These are phyloP conservation scores for Pelargonium nanum DNA, from an alignment of 345 rosid species.

Conservation along the genomic window DNA sequence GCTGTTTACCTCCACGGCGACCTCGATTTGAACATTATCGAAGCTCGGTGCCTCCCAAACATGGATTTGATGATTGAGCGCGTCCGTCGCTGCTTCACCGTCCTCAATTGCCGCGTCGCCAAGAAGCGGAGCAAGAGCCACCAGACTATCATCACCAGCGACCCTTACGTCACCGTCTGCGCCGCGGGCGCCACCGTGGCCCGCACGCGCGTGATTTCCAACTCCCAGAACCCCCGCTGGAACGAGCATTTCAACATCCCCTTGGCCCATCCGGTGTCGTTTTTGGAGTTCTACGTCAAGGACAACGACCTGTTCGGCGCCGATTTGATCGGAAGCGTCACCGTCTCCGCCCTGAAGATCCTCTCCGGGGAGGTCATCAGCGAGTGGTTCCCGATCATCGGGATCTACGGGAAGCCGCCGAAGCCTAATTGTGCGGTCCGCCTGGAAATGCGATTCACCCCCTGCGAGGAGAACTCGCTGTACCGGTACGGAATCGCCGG, in stretches of 20 bases:
- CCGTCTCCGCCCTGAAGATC: constrained; percentile 26
- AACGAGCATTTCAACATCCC: constrained; percentile 58
- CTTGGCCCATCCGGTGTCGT: constrained; percentile 55
- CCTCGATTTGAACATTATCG: constrained; percentile 54
- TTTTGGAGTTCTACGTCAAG: constrained; percentile 61
- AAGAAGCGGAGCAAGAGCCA: not conserved
- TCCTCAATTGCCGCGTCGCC: constrained; percentile 14
- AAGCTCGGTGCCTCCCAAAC: constrained; percentile 69
- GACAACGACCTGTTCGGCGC: constrained; percentile 81
- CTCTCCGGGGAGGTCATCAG: constrained; percentile 31
- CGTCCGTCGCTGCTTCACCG: constrained; percentile 38
- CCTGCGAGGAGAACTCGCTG: constrained; percentile 32
- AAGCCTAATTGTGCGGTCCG: constrained; percentile 56
- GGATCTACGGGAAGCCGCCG: constrained; percentile 46
- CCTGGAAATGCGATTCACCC: constrained; percentile 43
- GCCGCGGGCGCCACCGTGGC: constrained; percentile 68
- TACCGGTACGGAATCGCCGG: constrained; percentile 38
- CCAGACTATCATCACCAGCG: constrained; percentile 59
- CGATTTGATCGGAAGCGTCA: constrained; percentile 54
- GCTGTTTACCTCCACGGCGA: constrained; percentile 55
- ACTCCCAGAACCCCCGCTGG: constrained; percentile 57
- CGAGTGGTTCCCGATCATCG: constrained; percentile 63
- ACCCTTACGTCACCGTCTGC: constrained; percentile 76
- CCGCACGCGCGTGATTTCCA: constrained; percentile 70
- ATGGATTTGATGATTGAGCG: constrained; percentile 67